Conservation (phyloP, 2,329 filamentous ascomycete genomes). For the Raffaelea ambrosiae region DNA sequence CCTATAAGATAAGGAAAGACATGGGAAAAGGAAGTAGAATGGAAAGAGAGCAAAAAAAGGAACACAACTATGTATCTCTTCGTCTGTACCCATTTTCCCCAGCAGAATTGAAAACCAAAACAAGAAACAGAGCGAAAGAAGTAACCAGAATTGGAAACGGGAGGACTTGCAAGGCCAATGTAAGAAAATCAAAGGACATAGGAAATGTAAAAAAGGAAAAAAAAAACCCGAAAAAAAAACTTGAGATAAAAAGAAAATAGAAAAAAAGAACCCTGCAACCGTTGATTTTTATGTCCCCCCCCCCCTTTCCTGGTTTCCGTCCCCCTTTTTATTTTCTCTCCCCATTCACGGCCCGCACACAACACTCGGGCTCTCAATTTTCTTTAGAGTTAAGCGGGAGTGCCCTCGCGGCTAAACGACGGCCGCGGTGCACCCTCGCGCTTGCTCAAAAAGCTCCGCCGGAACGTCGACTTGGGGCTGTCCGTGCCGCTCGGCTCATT, state of each 20-base stretch:
- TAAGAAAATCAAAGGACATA: neutral
- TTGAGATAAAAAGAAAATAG: constrained; percentile 2
- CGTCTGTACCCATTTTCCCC: neutral
- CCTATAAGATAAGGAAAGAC: no score
- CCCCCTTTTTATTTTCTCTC: neutral
- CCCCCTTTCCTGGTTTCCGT: neutral
- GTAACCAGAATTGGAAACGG: no score
- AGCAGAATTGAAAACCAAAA: neutral
- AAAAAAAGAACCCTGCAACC: neutral
- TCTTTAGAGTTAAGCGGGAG: constrained; percentile 17
- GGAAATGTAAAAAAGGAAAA: neutral
- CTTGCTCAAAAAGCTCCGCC: constrained; percentile 49
- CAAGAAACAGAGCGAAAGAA: neutral
- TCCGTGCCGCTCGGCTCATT: constrained; percentile 26
- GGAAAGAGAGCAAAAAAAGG: no score
- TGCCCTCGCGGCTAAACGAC: constrained; percentile 34
- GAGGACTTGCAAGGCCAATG: neutral
- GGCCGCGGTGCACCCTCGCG: constrained; percentile 26
- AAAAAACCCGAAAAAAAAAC: constrained; percentile 1
- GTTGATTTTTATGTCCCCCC: neutral
- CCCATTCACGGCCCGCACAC: no score
- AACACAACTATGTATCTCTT: neutral
- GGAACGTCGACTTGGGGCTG: constrained; percentile 37
- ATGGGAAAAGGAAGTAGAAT: no score
- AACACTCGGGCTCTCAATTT: no score